Base-by-base conservation (phyloP, 1,139 yeast genomes). In the Geotrichum australiense region DNA sequence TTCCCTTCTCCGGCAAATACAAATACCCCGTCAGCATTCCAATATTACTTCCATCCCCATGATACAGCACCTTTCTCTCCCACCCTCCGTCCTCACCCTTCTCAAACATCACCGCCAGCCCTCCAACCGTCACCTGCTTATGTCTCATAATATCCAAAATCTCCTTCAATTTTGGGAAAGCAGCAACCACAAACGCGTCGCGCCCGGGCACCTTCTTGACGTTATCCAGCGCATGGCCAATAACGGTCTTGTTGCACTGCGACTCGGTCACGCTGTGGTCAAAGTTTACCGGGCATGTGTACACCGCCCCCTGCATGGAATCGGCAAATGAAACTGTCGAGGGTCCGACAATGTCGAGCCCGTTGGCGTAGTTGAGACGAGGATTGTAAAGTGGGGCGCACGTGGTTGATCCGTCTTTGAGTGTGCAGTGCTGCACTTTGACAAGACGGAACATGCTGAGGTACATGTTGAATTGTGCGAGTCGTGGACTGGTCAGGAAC, bases 181-280 rank as follows among this genome's bases (percentile, higher is more conserved):
- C 35, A 8, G 50, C 42, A 5, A 46, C 50, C 2, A 47, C 39
- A 19, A 50, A 29, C 23, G 50, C 52, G 24, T 43, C 42, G 3
- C 47, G 35, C 11, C 43, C 43, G 7, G 53, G 50, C 18, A 47
- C 40, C 3, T 37, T 39, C 19, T 47, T 41, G 16, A 50, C 36
- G 36, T 50, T 50, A 23, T 50, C 53, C 16, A 50, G 12, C 2
- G 12, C 29, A 3, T 29, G 19, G 14, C 12, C 12, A 5, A 29
- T 15, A 29, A 8, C 4, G n/a, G 19, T 14, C 8, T 29, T 14
- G 5, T 15, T 11, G 10, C 20, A 29, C 11, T 15, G 5, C 6
- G 6, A 11, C 14, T 19, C 6, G 18, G 5, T 15, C 6, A 29
- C 32, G 18, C 21, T 15, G n/a, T 29, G 14, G 21, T 29, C 32